Evolutionary conservation across 2,329 filamentous ascomycete genomes (phyloP).

Genomic region (Dendrostoma leiphaemia): DNA sequence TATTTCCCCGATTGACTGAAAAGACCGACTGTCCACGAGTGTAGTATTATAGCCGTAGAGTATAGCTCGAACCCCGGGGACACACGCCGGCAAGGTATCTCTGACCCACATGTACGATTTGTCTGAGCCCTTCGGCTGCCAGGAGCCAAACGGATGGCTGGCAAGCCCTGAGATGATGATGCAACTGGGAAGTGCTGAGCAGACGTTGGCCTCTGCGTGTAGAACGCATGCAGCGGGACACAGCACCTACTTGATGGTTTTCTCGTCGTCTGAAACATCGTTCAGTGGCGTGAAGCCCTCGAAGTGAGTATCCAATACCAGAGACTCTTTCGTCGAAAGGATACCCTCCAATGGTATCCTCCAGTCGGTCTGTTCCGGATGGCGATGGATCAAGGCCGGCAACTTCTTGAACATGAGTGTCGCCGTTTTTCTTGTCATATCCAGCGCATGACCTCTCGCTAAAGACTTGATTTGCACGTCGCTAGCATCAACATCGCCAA

Average conservation of each 20-base stretch:
- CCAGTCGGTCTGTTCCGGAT: not conserved
- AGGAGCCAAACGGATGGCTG: slow-evolving; percentile 18
- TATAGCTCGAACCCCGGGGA: slow-evolving; percentile 20
- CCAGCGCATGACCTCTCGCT: not conserved
- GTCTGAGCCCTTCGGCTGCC: slow-evolving; percentile 15
- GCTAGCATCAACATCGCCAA: not conserved
- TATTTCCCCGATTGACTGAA: slow-evolving; percentile 24
- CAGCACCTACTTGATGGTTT: not conserved
- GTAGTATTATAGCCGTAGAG: slow-evolving; percentile 26
- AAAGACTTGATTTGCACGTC: not conserved
- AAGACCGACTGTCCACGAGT: slow-evolving; percentile 22
- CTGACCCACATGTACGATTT: slow-evolving; percentile 27
- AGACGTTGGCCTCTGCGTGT: not conserved
- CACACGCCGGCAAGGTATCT: slow-evolving; percentile 21
- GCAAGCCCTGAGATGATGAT: slow-evolving; percentile 13
- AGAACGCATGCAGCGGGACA: too few relatives aligned
- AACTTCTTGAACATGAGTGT: not conserved
- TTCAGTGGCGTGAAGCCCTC: slow-evolving; percentile 7
- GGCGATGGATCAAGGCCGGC: not conserved
- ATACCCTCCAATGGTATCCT: not conserved
- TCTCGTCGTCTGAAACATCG: not conserved
- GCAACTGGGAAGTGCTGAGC: not conserved
- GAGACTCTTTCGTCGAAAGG: not conserved
- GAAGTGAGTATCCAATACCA: slow-evolving; percentile 5
- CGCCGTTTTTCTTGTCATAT: not conserved